phyloP scores from a whole-genome alignment of 768 basidiomycete genomes.

The Floccularia luteovirens region DNA sequence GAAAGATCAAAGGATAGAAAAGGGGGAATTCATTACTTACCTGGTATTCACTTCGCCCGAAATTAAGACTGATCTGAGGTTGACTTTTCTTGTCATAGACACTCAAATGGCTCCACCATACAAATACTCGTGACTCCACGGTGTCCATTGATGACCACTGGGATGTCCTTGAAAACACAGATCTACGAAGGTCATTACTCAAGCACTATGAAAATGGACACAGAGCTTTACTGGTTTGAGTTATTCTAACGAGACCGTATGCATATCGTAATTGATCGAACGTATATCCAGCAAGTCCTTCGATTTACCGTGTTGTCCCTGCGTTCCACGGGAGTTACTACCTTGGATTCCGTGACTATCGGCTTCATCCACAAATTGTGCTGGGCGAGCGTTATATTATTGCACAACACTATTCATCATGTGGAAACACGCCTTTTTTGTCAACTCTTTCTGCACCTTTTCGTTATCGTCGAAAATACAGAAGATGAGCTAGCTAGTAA shows the following conservation, averaged over 20 bases:
- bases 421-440: constrained; percentile 1
- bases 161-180: too few species aligned
- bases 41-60: constrained; percentile 33
- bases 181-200: too few species aligned
- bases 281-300: too few species aligned
- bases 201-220: too few species aligned
- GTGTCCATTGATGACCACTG: too few species aligned
- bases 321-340: too few species aligned
- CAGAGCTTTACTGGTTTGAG: not conserved
- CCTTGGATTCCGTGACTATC: too few species aligned
- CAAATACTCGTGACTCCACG: too few species aligned
- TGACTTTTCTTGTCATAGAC: not conserved
- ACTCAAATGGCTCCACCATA: constrained; percentile 39
- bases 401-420: not conserved
- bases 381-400: constrained; percentile 11
- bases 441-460: constrained; percentile 1
- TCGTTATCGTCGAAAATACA: constrained; percentile 2
- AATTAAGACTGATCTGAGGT: not conserved
- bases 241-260: too few species aligned
- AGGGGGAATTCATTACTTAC: constrained; percentile 38
- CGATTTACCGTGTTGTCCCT: too few species aligned
- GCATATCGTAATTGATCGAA: too few species aligned
- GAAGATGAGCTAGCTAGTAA: constrained; percentile 13
- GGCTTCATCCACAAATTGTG: constrained; percentile 20
- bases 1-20: constrained; percentile 42